Conservation (phyloP, 768 basidiomycete species). For the Russula griseocarnosa region DNA sequence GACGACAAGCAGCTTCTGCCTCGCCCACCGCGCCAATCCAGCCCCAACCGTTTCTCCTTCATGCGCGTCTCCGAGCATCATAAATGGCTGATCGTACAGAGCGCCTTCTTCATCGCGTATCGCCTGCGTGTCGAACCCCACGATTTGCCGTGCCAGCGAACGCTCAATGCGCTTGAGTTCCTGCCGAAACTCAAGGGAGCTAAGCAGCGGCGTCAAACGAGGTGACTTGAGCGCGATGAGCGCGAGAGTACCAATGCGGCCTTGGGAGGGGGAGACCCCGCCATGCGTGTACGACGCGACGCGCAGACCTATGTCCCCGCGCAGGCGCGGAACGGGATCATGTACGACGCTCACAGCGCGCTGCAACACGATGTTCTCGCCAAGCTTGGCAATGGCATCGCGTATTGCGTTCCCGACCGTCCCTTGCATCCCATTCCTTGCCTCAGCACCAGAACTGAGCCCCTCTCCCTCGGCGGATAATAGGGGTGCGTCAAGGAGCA, state of each 20-base stretch:
- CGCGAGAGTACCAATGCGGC: conserved; percentile 25
- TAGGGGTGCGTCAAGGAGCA: conserved; percentile 63
- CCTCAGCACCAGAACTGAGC: background rate
- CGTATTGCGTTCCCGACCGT: conserved; percentile 64
- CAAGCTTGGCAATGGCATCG: conserved; percentile 67
- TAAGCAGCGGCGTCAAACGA: conserved; percentile 12
- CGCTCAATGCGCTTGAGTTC: conserved; percentile 27
- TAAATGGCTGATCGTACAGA: conserved; percentile 27
- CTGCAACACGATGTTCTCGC: conserved; percentile 62
- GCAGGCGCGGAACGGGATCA: conserved; percentile 31
- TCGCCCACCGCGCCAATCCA: conserved; percentile 25
- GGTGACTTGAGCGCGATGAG: conserved; percentile 26
- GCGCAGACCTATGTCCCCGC: conserved; percentile 17
- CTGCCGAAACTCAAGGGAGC: conserved; percentile 14
- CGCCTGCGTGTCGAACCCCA: conserved; percentile 24
- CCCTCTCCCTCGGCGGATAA: conserved; percentile 38
- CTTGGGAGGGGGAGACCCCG: conserved; percentile 14
- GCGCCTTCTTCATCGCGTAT: conserved; percentile 23
- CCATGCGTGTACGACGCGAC: conserved; percentile 27
- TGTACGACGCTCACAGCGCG: conserved; percentile 42
- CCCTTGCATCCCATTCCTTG: conserved; percentile 7
- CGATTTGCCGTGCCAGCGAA: conserved; percentile 26
- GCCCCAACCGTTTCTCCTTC: conserved; percentile 25
- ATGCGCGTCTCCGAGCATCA: conserved; percentile 21
- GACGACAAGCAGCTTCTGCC: conserved; percentile 16